These are phyloP conservation scores for Erodium moschatum DNA, from an alignment of 441 rosid genomes.

Conservation along the genomic window DNA sequence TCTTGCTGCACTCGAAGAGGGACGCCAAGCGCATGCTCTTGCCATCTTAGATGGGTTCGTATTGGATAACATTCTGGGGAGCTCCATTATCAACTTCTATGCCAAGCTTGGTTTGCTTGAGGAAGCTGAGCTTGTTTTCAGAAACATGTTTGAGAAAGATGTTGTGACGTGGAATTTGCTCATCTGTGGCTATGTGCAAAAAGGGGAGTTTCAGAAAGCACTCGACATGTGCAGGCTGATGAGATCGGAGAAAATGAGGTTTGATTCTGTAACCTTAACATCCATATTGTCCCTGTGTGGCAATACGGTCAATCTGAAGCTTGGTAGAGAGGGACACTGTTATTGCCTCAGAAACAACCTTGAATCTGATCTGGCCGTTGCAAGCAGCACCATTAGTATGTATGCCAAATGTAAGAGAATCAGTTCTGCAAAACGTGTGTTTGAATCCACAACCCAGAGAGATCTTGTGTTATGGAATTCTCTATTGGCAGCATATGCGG, in stretches of 20 bases:
- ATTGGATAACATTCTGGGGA: slow-evolving; percentile 53
- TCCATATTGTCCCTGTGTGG: slow-evolving; percentile 55
- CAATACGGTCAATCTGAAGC: slow-evolving; percentile 27
- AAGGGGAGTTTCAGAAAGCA: slow-evolving; percentile 43
- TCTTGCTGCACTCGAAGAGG: slow-evolving; percentile 52
- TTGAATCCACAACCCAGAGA: slow-evolving; percentile 34
- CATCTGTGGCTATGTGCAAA: slow-evolving; percentile 47
- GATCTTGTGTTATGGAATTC: slow-evolving; percentile 60
- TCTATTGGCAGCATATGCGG: slow-evolving; percentile 53
- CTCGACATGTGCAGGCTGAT: slow-evolving; percentile 40
- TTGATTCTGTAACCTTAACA: slow-evolving; percentile 58
- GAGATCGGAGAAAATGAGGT: slow-evolving; percentile 45
- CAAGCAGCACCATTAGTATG: slow-evolving; percentile 45
- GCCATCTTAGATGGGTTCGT: slow-evolving; percentile 47
- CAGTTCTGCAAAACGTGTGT: slow-evolving; percentile 39
- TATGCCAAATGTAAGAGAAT: slow-evolving; percentile 55
- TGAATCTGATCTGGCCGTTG: slow-evolving; percentile 46
- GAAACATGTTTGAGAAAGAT: slow-evolving; percentile 46
- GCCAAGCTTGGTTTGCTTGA: slow-evolving; percentile 58
- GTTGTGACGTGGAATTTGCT: slow-evolving; percentile 73
- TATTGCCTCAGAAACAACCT: slow-evolving; percentile 54
- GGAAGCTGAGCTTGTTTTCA: slow-evolving; percentile 51
- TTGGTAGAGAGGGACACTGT: slow-evolving; percentile 61
- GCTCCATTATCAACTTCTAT: slow-evolving; percentile 66
- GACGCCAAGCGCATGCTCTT: slow-evolving; percentile 66